A percentile compares a stretch with the other conserved stretches of the same genome.
Evolutionary conservation across 208 protist species (phyloP).

Genomic region (Wallacemonas sp.): DNA sequence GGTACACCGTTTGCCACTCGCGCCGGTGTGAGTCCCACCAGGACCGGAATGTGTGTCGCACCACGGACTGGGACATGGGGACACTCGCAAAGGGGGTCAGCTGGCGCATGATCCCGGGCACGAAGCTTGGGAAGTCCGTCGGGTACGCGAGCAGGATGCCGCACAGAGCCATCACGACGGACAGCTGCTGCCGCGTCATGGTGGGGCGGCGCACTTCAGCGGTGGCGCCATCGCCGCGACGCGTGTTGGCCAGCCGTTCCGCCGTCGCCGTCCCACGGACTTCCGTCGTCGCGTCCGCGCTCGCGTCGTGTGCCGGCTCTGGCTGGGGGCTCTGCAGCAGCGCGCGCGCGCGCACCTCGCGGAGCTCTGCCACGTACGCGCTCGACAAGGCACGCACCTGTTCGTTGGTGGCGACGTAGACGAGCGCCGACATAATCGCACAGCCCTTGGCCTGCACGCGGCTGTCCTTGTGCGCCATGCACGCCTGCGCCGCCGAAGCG

Average conservation of each 20-base stretch:
- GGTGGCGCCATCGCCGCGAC: too few species aligned
- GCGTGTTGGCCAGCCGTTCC: too few species aligned
- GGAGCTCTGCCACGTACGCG: constrained; percentile 41
- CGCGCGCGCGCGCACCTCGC: constrained; percentile 12
- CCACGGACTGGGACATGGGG: constrained; percentile 34
- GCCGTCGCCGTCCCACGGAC: background rate
- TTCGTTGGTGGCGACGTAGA: constrained; percentile 65
- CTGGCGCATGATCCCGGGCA: constrained; percentile 55
- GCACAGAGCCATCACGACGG: constrained; percentile 70
- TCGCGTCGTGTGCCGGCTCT: too few species aligned
- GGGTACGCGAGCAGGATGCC: constrained; percentile 57
- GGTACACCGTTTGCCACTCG: constrained; percentile 70
- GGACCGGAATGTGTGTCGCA: constrained; percentile 57
- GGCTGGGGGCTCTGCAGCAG: background rate
- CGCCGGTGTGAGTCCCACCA: constrained; percentile 84
- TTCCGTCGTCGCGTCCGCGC: background rate
- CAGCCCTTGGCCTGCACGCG: constrained; percentile 44
- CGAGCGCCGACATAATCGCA: constrained; percentile 61
- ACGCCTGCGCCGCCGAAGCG: constrained; percentile 39
- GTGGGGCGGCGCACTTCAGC: too few species aligned
- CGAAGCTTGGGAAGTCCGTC: constrained; percentile 47
- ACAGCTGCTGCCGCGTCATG: constrained; percentile 29
- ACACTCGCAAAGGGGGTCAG: constrained; percentile 43
- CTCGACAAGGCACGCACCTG: constrained; percentile 55
- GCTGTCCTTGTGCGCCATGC: constrained; percentile 56